Conservation (phyloP, 2,329 filamentous ascomycete genomes). For the Ilyonectria robusta region DNA sequence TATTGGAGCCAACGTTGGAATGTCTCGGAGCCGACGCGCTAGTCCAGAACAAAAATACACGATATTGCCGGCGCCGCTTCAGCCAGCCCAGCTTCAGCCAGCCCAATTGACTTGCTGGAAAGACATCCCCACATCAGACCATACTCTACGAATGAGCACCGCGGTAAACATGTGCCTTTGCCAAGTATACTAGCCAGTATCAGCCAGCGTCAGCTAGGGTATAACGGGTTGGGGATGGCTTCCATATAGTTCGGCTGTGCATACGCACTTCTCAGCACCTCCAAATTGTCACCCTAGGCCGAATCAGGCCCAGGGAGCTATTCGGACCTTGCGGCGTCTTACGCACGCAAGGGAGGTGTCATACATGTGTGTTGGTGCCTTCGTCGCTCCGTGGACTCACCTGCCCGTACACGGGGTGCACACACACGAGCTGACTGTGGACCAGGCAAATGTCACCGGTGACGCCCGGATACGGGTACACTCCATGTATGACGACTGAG, state of each 20-base stretch:
- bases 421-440: conserved; percentile 1
- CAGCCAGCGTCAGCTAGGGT: conserved; percentile 7
- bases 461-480: not conserved
- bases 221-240: conserved; percentile 13
- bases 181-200: not conserved
- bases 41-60: conserved; percentile 9
- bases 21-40: conserved; percentile 35
- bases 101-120: conserved; percentile 4
- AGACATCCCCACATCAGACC: conserved; percentile 11
- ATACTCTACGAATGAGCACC: conserved; percentile 16
- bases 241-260: conserved; percentile 17
- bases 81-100: conserved; percentile 30
- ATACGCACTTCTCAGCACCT: conserved; percentile 4
- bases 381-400: not conserved
- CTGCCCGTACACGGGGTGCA: not conserved
- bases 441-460: conserved; percentile 7
- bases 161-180: conserved; percentile 4
- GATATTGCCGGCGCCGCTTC: conserved; percentile 22
- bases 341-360: conserved; percentile 19
- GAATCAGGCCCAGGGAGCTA: conserved; percentile 1
- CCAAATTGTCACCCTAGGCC: conserved; percentile 1
- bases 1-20: conserved; percentile 31
- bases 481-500: not conserved
- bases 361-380: conserved; percentile 18
- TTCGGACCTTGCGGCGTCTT: conserved; percentile 13